These are phyloP conservation scores for Parasarocladium wereldwijsianum DNA, from an alignment of 2,329 filamentous ascomycete species.

Conservation along the genomic window DNA sequence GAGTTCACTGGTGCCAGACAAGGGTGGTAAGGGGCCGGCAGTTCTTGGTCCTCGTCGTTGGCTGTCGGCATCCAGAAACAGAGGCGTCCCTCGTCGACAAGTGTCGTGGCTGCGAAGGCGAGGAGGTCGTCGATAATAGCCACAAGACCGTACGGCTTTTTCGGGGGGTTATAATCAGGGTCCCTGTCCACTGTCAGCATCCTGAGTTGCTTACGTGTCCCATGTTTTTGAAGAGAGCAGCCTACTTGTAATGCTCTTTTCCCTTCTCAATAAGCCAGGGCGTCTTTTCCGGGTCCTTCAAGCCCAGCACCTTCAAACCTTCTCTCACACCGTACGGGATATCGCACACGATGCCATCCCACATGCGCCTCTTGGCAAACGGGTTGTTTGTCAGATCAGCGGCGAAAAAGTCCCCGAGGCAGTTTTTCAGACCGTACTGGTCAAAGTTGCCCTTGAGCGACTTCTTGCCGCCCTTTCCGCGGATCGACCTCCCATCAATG, in stretches of 20 bases:
- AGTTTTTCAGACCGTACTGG: conserved; percentile 57
- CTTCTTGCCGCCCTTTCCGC: conserved; percentile 47
- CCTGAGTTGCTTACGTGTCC: background rate
- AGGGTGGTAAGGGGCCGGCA: conserved; percentile 64
- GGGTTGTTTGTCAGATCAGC: conserved; percentile 84
- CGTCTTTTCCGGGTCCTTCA: conserved; percentile 48
- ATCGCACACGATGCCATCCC: conserved; percentile 90
- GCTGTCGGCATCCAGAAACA: conserved; percentile 97
- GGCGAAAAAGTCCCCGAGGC: conserved; percentile 65
- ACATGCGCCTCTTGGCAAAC: conserved; percentile 42
- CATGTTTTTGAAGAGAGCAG: conserved; percentile 5
- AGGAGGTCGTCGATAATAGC: conserved; percentile 86
- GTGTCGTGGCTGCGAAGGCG: conserved; percentile 58
- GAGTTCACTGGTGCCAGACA: conserved; percentile 58
- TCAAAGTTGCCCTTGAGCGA: conserved; percentile 57
- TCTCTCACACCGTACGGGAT: conserved; percentile 93
- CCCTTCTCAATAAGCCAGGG: conserved; percentile 53
- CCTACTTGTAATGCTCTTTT: conserved; percentile 52
- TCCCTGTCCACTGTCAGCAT: conserved; percentile 17
- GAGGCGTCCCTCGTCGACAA: conserved; percentile 67
- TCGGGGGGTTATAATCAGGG: conserved; percentile 67
- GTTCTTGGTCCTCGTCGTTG: conserved; percentile 62
- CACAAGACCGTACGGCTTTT: conserved; percentile 81
- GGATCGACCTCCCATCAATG: conserved; percentile 80
- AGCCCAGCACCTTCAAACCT: conserved; percentile 75